Evolutionary conservation across 345 rosid genomes (phyloP), one percentile per base, ranked within the genome.

Genomic region (Populus pruinosa): DNA sequence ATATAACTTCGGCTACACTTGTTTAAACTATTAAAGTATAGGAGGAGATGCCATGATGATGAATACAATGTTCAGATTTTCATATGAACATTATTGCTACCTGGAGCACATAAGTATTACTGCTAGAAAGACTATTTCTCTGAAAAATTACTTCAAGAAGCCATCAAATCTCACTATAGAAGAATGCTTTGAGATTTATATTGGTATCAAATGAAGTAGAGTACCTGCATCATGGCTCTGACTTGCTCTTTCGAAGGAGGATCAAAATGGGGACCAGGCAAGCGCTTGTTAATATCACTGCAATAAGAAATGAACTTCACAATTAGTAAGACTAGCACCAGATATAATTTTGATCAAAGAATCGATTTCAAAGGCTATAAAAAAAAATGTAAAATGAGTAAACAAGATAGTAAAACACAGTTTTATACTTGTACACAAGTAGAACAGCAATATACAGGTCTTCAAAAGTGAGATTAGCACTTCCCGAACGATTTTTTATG

Each of bases 251-350:
- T 91, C 33, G 97, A 78, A 78, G 98, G 98, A 27, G 98, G 98
- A 85, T 94, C 97, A 75, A 94, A 94, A 84, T 94, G 98, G 12
- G 98, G 98, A 18, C 98, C 98, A 6, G 98, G 98, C 88, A 94
- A 77, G 67, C 72, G 87, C 89, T 94, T 94, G 70, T 94, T 94
- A 25, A 94, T 87, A 80, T 93, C 98, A 84, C 99, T 94, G 70
- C 82, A 71, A 43, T 47, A 82, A 13, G 21, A 64, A 67, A 33
- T 44, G 3, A 23, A 43, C 6, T 4, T 50, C 35, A 25, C 6
- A 25, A 29, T 29, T 5, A 23, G 67, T 44, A 17, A 33, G 12
- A 2, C 68, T 72, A 16, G 17, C 27, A 11, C 53, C 20, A 29
- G 16, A 1, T 53, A 63, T 2, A 56, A 5, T 66, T 39, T 16